Conservation (phyloP, 1,284 basidiomycete genomes). For the Cystobasidium slooffiae region DNA sequence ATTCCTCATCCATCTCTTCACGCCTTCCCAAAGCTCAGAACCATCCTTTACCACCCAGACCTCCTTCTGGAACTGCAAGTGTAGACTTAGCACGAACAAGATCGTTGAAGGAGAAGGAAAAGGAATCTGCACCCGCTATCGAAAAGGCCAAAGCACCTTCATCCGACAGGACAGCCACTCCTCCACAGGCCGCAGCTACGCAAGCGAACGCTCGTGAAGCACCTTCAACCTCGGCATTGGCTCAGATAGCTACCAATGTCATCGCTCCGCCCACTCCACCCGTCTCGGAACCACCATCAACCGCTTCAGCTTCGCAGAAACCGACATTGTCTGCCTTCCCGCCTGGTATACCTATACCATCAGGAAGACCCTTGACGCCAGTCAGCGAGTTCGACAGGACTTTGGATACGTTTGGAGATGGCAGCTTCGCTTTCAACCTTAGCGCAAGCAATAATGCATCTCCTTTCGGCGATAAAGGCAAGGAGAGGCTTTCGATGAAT, state of each 20-base stretch:
- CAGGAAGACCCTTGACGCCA: conserved; percentile 38
- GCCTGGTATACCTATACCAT: neutral
- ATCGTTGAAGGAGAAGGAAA: conserved; percentile 15
- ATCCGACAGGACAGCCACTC: neutral
- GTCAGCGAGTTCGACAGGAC: conserved; percentile 41
- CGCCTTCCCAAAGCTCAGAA: conserved; percentile 41
- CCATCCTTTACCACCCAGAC: conserved; percentile 37
- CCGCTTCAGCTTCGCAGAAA: neutral
- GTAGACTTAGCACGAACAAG: conserved; percentile 6
- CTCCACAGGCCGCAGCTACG: neutral
- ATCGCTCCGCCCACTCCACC: conserved; percentile 21
- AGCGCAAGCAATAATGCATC: conserved; percentile 15
- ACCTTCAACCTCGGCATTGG: neutral
- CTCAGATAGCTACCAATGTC: neutral
- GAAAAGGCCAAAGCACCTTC: neutral
- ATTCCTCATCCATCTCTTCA: conserved; percentile 44
- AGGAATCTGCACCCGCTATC: conserved; percentile 4
- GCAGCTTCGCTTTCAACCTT: conserved; percentile 40
- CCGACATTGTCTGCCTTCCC: conserved; percentile 19
- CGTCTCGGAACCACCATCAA: conserved; percentile 6
- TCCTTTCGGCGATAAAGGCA: conserved; percentile 11
- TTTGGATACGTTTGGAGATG: conserved; percentile 40
- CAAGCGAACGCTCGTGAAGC: neutral
- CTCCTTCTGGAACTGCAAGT: conserved; percentile 14
- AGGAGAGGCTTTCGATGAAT: conserved; percentile 22